Conservation (phyloP, 345 rosid species). For the Eucalyptus globulus region DNA sequence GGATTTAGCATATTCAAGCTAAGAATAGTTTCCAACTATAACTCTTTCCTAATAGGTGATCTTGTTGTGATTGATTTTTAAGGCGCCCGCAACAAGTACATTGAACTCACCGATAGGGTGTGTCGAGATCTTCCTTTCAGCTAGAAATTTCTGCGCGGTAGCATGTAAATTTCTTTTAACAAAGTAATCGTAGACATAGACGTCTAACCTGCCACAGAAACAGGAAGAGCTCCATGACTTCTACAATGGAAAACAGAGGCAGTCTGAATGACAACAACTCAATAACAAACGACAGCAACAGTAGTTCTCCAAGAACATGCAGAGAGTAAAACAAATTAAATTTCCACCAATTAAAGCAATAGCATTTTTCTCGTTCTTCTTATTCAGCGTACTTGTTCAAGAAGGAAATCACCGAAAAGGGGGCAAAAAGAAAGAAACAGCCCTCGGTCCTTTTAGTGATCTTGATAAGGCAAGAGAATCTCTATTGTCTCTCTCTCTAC, state of each 20-base stretch:
- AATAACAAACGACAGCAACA: neutral
- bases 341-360: neutral
- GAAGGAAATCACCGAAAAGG: neutral
- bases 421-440: neutral
- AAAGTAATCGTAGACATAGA: slow-evolving; percentile 55
- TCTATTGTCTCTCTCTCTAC: neutral
- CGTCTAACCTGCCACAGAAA: slow-evolving; percentile 42
- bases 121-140: slow-evolving; percentile 45
- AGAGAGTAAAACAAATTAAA: neutral
- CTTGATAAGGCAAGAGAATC: neutral
- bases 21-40: neutral
- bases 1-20: neutral
- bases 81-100: neutral
- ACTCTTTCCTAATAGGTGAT: neutral
- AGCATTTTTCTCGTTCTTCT: neutral
- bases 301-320: neutral
- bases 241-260: neutral
- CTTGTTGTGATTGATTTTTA: neutral
- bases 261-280: neutral
- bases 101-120: slow-evolving; percentile 47
- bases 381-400: neutral
- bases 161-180: slow-evolving; percentile 49
- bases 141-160: slow-evolving; percentile 51
- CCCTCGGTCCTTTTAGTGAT: neutral
- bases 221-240: neutral